Conservation (phyloP, 768 basidiomycete species). For the Sporobolomyces phaffii region DNA sequence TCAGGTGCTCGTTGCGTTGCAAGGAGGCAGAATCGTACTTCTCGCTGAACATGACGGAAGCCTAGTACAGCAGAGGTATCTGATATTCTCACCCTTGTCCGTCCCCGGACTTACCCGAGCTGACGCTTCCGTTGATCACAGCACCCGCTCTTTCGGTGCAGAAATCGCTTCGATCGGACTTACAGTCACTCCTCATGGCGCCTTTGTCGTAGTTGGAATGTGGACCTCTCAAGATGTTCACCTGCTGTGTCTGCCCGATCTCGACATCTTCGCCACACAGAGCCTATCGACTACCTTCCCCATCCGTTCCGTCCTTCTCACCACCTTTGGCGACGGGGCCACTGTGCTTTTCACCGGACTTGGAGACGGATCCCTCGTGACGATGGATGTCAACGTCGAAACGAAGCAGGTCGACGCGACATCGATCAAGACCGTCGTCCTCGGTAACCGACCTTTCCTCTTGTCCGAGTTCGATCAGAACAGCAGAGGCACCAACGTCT, state of each 20-base stretch:
- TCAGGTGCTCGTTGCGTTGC: slow-evolving; percentile 28
- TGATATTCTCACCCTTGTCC: too few species aligned
- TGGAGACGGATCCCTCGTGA: slow-evolving; percentile 65
- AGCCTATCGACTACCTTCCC: slow-evolving; percentile 51
- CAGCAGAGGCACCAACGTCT: slow-evolving; percentile 47
- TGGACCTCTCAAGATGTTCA: slow-evolving; percentile 66
- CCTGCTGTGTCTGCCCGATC: slow-evolving; percentile 52
- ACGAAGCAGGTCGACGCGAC: neutral
- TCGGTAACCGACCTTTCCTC: slow-evolving; percentile 64
- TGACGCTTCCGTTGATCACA: too few species aligned
- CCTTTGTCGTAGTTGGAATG: slow-evolving; percentile 59
- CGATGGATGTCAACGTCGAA: slow-evolving; percentile 51
- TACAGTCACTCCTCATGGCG: slow-evolving; percentile 52
- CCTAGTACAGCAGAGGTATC: slow-evolving; percentile 2
- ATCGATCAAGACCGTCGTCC: slow-evolving; percentile 58
- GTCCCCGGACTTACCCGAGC: too few species aligned
- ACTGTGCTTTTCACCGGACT: slow-evolving; percentile 61
- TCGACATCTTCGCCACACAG: slow-evolving; percentile 39
- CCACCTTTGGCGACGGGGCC: slow-evolving; percentile 56
- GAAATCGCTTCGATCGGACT: slow-evolving; percentile 72
- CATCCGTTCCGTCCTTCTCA: slow-evolving; percentile 45
- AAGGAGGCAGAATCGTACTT: slow-evolving; percentile 49
- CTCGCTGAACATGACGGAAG: slow-evolving; percentile 51
- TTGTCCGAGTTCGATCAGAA: slow-evolving; percentile 53
- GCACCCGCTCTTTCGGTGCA: slow-evolving; percentile 27